phyloP scores from a whole-genome alignment of 2,329 filamentous ascomycete genomes.

The Penicillium olsonii region DNA sequence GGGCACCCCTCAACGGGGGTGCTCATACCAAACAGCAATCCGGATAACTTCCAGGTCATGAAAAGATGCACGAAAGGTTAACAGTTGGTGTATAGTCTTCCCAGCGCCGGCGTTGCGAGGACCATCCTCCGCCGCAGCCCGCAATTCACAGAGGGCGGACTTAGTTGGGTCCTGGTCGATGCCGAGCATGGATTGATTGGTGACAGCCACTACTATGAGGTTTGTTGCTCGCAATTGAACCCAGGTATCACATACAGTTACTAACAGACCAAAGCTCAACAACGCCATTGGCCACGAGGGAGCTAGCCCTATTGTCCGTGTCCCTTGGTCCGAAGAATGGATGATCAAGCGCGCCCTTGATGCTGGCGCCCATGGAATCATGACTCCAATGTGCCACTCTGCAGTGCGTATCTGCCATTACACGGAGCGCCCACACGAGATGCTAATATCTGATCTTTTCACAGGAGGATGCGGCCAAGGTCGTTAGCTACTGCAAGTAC shows the following conservation, averaged over 20 bases:
- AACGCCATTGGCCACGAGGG: constrained; percentile 40
- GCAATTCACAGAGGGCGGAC: constrained; percentile 20
- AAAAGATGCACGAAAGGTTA: too few species aligned
- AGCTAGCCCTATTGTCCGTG: constrained; percentile 38
- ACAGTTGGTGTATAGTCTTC: constrained; percentile 20
- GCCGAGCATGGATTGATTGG: constrained; percentile 44
- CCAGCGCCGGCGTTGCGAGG: constrained; percentile 33
- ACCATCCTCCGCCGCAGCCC: constrained; percentile 34
- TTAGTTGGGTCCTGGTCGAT: constrained; percentile 43
- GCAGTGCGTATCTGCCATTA: constrained; percentile 18
- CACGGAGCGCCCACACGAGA: neutral
- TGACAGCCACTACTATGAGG: constrained; percentile 41
- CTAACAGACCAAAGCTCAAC: constrained; percentile 21
- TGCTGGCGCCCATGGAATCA: constrained; percentile 39
- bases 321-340: constrained; percentile 39
- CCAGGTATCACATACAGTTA: neutral
- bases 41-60: neutral
- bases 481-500: constrained; percentile 35
- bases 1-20: neutral
- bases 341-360: constrained; percentile 45
- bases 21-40: neutral
- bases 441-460: neutral
- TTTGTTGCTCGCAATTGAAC: constrained; percentile 6
- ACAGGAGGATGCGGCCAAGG: constrained; percentile 31
- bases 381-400: constrained; percentile 40